These are phyloP conservation scores for Pneumocystis sp. DNA, from an alignment of 1,139 yeast genomes.

Conservation along the genomic window DNA sequence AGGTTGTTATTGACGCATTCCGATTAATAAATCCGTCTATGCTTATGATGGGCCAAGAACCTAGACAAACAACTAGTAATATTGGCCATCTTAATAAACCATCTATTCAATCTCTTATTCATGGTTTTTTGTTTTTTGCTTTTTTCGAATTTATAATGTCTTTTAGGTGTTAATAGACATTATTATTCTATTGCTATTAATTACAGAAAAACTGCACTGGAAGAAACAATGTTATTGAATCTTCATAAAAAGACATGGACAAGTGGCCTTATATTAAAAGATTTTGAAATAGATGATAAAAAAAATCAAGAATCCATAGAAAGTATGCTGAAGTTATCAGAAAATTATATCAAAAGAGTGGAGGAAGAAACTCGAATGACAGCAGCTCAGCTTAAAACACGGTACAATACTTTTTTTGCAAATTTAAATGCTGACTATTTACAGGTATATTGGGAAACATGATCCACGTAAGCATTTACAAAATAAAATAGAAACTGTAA, in stretches of 20 bases:
- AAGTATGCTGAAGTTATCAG: constrained; percentile 78
- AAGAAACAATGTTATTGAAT: constrained; percentile 85
- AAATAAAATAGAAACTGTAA: constrained; percentile 69
- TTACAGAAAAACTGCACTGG: constrained; percentile 82
- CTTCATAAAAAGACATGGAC: constrained; percentile 96
- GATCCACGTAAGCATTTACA: constrained; percentile 96
- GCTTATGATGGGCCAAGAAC: constrained; percentile 91
- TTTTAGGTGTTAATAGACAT: constrained; percentile 56
- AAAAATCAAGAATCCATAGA: constrained; percentile 59
- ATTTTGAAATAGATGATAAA: constrained; percentile 66
- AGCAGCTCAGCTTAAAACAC: constrained; percentile 80
- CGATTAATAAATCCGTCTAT: constrained; percentile 81
- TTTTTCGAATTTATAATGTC: background rate
- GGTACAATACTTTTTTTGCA: constrained; percentile 23
- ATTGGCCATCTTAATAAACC: constrained; percentile 93
- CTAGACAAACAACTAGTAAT: constrained; percentile 93
- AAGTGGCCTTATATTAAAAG: constrained; percentile 66
- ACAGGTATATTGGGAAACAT: constrained; percentile 76
- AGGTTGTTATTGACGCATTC: constrained; percentile 86
- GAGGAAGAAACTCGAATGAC: constrained; percentile 81
- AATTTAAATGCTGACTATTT: background rate
- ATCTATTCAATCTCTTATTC: constrained; percentile 93
- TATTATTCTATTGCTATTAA: constrained; percentile 91
- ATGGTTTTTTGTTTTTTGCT: constrained; percentile 35
- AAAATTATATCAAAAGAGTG: constrained; percentile 76